Conservation (phyloP, 805 yeast genomes). For the Candida glaebosa region DNA sequence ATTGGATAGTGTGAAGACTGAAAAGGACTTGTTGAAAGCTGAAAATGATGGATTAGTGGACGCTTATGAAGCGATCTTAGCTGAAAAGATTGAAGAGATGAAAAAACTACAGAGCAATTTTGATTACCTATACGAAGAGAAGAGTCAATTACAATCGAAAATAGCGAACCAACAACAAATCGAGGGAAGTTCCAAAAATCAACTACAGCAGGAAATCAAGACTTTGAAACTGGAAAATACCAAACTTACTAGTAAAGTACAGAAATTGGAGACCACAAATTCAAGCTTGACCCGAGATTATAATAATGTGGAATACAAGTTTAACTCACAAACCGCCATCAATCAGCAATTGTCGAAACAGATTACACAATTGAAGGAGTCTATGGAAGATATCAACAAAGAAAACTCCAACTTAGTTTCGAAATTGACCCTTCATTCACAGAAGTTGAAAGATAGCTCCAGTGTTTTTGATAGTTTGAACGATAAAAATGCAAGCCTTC, state of each 20-base stretch:
- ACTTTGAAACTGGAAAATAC: conserved; percentile 17
- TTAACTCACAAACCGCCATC: conserved; percentile 26
- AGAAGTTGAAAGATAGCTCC: conserved; percentile 1
- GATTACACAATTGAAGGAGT: conserved; percentile 23
- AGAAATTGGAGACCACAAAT: conserved; percentile 19
- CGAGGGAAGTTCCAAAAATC: conserved; percentile 14
- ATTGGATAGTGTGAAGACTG: conserved; percentile 27
- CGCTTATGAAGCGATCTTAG: conserved; percentile 26
- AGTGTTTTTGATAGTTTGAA: conserved; percentile 17
- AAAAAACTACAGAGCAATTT: conserved; percentile 32
- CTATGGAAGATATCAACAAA: conserved; percentile 13
- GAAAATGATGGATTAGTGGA: conserved; percentile 20
- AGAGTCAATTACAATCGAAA: conserved; percentile 30
- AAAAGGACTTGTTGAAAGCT: conserved; percentile 28
- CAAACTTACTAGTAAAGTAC: conserved; percentile 7
- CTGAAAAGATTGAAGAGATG: conserved; percentile 30
- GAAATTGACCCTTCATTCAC: conserved; percentile 16
- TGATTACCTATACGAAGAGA: conserved; percentile 32
- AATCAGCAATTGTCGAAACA: conserved; percentile 39
- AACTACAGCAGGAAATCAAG: conserved; percentile 16
- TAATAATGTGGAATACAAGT: conserved; percentile 34
- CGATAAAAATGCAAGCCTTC: conserved; percentile 30
- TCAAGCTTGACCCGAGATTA: conserved; percentile 22
- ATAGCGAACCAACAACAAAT: conserved; percentile 28
- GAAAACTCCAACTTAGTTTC: conserved; percentile 29